Evolutionary conservation across 257 asterid species (phyloP), one percentile per base, ranked within the genome.

Genomic region (Striga asiatica): DNA sequence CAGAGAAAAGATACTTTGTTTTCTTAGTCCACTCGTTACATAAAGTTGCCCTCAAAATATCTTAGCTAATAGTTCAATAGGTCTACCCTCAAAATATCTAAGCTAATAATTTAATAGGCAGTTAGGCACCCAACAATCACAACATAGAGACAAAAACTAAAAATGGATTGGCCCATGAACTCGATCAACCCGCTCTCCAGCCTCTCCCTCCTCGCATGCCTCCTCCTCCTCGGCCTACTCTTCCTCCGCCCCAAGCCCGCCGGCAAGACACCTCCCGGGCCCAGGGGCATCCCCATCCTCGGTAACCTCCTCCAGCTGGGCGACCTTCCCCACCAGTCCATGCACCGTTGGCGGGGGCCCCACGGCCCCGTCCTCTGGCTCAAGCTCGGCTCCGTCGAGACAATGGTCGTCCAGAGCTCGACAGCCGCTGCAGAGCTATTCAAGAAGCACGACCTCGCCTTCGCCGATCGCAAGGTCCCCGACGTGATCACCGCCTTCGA

Each of bases 371-470:
- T 82, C 18, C 18, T 75, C 29, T 71, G 79, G 78, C 80, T 79
- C 32, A 58, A 46, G 55, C 58, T 77, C 8, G 88, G 88, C 23
- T 70, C 81, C 0, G 60, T 71, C 59, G 70, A 75, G 74, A 79
- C 83, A 2, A 57, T 82, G 77, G 81, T 75, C 12, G 68, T 76
- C 8, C 75, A 67, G 39, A 58, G 56, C 20, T 68, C 79, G 2
- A 67, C 58, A 0, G 54, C 76, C 0, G 84, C 84, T 3, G 61
- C 71, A 0, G 86, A 78, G 65, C 74, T 83, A 8, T 80, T 80
- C 71, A 83, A 80, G 68, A 78, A 74, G 41, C 84, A 80, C 53
- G 94, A 83, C 47, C 76, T 68, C 11, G 71, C 76, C 1, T 80
- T 83, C 8, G 69, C 76, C 0, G 82, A 72, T 53, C 66, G 94